Base-by-base conservation (phyloP, 306 rosid genomes). In the Citrullus amarus region DNA sequence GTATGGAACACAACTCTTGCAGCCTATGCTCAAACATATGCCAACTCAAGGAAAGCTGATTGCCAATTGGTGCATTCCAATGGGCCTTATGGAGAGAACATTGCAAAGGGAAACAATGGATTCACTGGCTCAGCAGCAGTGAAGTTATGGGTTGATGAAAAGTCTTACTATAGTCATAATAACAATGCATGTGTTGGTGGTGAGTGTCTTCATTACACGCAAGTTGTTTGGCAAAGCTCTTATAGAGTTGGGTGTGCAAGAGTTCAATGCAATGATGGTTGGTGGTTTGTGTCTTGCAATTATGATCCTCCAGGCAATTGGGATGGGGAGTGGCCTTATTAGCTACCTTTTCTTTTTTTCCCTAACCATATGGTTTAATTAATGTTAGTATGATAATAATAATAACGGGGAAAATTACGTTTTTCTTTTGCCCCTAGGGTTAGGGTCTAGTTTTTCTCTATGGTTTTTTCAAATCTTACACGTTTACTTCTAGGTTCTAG, bases 221-320 rank as follows among this genome's bases (percentile, higher is more conserved):
- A 86, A 9, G 85, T 90, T 25, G 86, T 90, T 2, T 90, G 91
- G 91, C 73, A 63, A 6, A 58, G 34, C 17, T 75, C 94, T 0
- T 36, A 55, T 25, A 83, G 85, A 9, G 34, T 88, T 6, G 93
- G 91, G 0, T 89, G 93, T 59, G 90, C 87, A 6, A 89, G 82
- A 38, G 90, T 83, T 2, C 55, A 4, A 9, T 89, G 93, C 44
- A 12, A 86, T 25, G 75, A 72, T 81, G 89, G 70, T 2, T 78
- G 90, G 86, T 80, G 20, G 80, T 83, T 50, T 51, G 74, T 82
- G n/a, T 43, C 57, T 8, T 91, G 93, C 83, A 89, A 89, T 81
- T 89, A 91, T 83, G 88, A 80, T 74, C 93, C 96, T 14, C 88
- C 39, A 0, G 90, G 96, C 44, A 89, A 89, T 60, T 28, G 4